Evolutionary conservation across 805 yeast species (phyloP).

Genomic region (Hanseniaspora thailandica): DNA sequence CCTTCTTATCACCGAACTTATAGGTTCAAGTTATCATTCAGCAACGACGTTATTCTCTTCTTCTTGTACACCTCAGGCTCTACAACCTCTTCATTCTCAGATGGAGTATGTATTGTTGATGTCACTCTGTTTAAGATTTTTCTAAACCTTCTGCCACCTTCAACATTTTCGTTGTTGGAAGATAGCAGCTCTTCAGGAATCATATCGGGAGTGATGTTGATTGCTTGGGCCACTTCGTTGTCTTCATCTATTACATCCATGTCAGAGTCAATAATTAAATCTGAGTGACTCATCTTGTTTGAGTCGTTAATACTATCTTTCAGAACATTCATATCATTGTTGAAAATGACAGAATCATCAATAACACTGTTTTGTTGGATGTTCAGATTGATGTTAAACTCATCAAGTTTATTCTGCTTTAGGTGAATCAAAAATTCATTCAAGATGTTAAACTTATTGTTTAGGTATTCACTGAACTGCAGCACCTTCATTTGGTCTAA

Average conservation of each 20-base stretch:
- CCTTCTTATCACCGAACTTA: neutral
- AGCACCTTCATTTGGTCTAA: neutral
- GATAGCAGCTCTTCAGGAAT: neutral
- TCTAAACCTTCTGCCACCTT: neutral
- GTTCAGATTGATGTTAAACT: neutral
- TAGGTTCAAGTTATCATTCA: neutral
- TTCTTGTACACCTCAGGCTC: neutral
- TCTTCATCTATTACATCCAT: neutral
- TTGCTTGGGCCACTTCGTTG: neutral
- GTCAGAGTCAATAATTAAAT: neutral
- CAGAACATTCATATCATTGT: neutral
- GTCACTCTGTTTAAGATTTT: neutral
- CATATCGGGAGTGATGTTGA: neutral
- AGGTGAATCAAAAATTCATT: neutral
- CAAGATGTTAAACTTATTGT: neutral
- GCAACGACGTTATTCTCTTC: constrained; percentile 1
- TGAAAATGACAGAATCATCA: neutral
- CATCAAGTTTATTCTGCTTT: neutral
- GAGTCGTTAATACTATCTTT: neutral
- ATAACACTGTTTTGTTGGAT: neutral
- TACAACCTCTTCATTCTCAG: neutral
- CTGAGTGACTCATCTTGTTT: neutral
- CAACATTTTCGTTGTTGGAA: neutral
- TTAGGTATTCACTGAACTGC: neutral
- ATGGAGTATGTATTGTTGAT: neutral